Evolutionary conservation across 805 yeast species (phyloP), one percentile per base, ranked within the genome.

Genomic region (Komagataella mondaviorum): DNA sequence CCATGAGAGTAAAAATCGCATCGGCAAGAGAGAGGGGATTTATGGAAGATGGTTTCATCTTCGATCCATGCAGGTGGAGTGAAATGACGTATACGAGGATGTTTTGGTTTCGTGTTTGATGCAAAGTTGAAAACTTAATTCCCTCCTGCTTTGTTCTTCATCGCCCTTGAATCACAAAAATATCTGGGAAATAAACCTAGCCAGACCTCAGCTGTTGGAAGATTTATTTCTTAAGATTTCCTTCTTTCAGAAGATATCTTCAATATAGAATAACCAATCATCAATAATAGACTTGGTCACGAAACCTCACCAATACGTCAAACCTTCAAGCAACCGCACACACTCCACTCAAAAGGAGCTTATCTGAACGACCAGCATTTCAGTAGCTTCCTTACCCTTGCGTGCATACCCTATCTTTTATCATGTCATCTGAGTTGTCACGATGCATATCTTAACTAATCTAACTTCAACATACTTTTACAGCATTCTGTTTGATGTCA

Each of bases 401-500:
- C 39, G 14, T 30, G 39, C 39, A 30, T 30, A 10, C 18, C 46
- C 46, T n/a, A 12, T 44, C 22, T 7, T 44, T 44, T 44, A 17
- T 20, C 46, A 17, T 44, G 10, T 17, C 22, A 8, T 17, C n/a
- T 44, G 22, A 17, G 18, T 17, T 44, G 22, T 17, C 46, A 44
- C 46, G 46, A 44, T 20, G 22, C 46, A 20, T 12, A 17, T 17
- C 46, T 44, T 18, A 44, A 44, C 46, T 44, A 17, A 47, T 47
- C 10, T 47, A 16, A 48, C 23, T 57, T 48, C 56, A 72, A 84
- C 91, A 81, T 83, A 85, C 93, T 83, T 81, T 86, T 64, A 88
- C 81, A 64, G 88, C 84, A 59, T 80, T 85, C 66, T 81, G 84
- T 67, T 83, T 83, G 68, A 89, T 83, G 72, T 89, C 96, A 66